Conservation (phyloP, 306 rosid genomes). For the Arachis hypogaea region DNA sequence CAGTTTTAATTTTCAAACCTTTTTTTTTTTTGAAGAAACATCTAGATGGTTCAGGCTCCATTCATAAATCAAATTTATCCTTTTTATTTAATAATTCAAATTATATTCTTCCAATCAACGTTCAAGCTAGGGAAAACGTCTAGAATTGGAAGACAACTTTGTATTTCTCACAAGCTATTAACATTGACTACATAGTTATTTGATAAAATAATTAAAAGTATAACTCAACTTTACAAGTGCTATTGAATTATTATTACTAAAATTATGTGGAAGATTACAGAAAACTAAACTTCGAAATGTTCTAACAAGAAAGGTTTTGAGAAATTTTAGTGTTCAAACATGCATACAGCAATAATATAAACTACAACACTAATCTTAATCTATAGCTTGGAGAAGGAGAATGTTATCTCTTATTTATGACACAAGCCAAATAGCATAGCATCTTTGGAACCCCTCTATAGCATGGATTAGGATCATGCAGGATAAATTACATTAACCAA, state of each 20-base stretch:
- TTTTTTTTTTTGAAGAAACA: not conserved
- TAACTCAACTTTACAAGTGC: too few species aligned
- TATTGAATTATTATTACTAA: too few species aligned
- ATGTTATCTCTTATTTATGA: constrained; percentile 33
- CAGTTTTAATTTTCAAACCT: not conserved
- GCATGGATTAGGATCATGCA: constrained; percentile 26
- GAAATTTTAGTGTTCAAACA: not conserved
- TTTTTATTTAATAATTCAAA: not conserved
- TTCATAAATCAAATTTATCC: too few species aligned
- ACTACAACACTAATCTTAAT: not conserved
- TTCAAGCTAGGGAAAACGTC: too few species aligned
- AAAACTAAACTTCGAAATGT: not conserved
- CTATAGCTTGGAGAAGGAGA: not conserved
- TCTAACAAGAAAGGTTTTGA: not conserved
- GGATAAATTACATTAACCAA: constrained; percentile 21
- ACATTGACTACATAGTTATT: too few species aligned
- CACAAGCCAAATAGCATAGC: not conserved
- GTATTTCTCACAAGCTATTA: too few species aligned
- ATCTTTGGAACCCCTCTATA: not conserved
- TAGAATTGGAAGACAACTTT: too few species aligned
- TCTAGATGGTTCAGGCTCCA: not conserved
- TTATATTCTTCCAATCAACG: too few species aligned
- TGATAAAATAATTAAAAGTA: too few species aligned
- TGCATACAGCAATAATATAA: not conserved
- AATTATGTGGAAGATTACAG: too few species aligned